Conservation (phyloP, 345 rosid species). For the Arabidopsis arenosa region DNA sequence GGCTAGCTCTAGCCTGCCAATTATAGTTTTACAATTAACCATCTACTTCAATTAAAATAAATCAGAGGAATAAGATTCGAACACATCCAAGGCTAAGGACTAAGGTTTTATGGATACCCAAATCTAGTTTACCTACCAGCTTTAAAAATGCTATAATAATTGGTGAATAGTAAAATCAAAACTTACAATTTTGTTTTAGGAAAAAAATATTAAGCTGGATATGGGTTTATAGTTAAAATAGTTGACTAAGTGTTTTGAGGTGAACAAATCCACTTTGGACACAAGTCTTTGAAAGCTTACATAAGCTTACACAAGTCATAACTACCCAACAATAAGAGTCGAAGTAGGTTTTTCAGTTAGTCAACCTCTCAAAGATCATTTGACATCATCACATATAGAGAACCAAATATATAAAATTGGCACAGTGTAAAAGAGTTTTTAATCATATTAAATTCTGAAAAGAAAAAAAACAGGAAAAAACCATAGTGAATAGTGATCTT, state of each 20-base stretch:
- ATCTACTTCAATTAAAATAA: constrained; percentile 16
- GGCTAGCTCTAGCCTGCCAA: constrained; percentile 26
- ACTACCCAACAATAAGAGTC: constrained; percentile 42
- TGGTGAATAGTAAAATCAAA: background rate
- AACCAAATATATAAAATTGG: constrained; percentile 20
- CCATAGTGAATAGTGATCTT: background rate
- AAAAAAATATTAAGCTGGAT: background rate
- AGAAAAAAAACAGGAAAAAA: background rate
- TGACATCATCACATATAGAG: constrained; percentile 36
- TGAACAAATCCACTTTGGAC: constrained; percentile 46
- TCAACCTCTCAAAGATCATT: constrained; percentile 44
- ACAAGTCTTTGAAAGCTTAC: constrained; percentile 45
- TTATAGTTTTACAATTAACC: constrained; percentile 29
- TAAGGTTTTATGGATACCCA: constrained; percentile 17
- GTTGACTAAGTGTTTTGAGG: constrained; percentile 40
- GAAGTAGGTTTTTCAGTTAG: constrained; percentile 46
- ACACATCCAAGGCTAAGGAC: constrained; percentile 18
- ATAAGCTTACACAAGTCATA: constrained; percentile 41
- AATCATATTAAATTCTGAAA: background rate
- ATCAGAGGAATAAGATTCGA: constrained; percentile 5
- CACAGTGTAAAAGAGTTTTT: no score
- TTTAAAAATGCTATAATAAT: background rate
- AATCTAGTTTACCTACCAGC: constrained; percentile 40
- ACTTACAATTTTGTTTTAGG: background rate
- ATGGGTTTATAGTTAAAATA: constrained; percentile 30